Percentiles rank a stretch among this genome's conserved stretches.
Conservation (phyloP, 441 rosid species). For the Raphanus hybrid region DNA sequence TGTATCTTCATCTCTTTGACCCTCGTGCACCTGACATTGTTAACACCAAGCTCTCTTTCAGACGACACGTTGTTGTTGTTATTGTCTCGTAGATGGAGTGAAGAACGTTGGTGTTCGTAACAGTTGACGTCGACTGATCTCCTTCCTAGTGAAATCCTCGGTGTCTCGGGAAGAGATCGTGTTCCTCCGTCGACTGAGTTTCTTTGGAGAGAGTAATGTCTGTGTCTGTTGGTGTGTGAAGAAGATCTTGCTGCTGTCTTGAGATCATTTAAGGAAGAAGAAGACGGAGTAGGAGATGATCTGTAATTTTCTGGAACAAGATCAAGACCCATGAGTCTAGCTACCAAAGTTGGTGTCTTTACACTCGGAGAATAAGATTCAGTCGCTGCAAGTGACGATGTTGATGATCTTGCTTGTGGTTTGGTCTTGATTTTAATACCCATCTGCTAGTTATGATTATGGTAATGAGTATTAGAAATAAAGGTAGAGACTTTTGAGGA, state of each 20-base stretch:
- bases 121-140: conserved; percentile 69
- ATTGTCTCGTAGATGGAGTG: conserved; percentile 73
- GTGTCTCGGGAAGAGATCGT: conserved; percentile 86
- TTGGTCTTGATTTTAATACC: conserved; percentile 76
- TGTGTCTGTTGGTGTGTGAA: conserved; percentile 37
- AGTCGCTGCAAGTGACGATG: conserved; percentile 16
- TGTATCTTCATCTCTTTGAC: conserved; percentile 53
- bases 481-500: conserved; percentile 30
- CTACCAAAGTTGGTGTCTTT: conserved; percentile 86
- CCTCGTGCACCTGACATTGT: conserved; percentile 48
- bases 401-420: conserved; percentile 46
- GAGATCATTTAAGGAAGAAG: conserved; percentile 43
- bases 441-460: conserved; percentile 50
- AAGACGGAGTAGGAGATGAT: conserved; percentile 51
- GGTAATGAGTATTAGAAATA: conserved; percentile 12
- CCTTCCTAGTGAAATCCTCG: conserved; percentile 77
- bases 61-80: conserved; percentile 42
- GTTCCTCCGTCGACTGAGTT: conserved; percentile 58
- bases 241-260: conserved; percentile 41
- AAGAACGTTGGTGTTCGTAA: conserved; percentile 58
- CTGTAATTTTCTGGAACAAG: conserved; percentile 67
- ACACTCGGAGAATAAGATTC: conserved; percentile 63
- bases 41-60: conserved; percentile 29
- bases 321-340: conserved; percentile 96
- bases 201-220: conserved; percentile 41